phyloP scores from a whole-genome alignment of 73 alveolate genomes.

The Paramecium primaurelia region DNA sequence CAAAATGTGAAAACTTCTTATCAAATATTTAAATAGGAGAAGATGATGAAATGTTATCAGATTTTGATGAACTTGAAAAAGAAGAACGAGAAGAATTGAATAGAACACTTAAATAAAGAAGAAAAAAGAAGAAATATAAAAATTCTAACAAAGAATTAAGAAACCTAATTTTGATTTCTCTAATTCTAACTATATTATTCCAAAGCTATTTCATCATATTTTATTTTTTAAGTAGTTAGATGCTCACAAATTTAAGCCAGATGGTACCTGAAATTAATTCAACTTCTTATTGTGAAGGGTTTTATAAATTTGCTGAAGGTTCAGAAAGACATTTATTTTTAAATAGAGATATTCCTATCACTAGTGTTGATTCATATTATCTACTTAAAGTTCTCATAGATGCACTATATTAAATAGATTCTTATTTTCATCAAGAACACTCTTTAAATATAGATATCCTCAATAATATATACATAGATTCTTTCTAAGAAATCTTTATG shows the following conservation, averaged over 20 bases:
- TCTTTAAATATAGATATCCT: not conserved
- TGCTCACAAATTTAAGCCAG: not conserved
- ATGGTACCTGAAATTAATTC: slow-evolving; percentile 49
- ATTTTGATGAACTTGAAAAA: slow-evolving; percentile 49
- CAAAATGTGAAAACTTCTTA: slow-evolving; percentile 51
- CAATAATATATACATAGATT: not conserved
- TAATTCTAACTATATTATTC: not conserved
- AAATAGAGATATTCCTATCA: not conserved
- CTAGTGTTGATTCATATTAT: not conserved
- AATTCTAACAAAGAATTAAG: not conserved
- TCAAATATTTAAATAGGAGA: slow-evolving; percentile 53
- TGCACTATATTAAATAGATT: slow-evolving; percentile 15
- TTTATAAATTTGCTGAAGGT: not conserved
- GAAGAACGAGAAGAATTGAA: slow-evolving; percentile 10
- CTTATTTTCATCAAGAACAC: slow-evolving; percentile 48
- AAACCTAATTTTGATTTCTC: not conserved
- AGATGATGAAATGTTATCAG: slow-evolving; percentile 51
- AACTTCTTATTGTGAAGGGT: slow-evolving; percentile 39
- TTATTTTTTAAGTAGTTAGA: slow-evolving; percentile 1
- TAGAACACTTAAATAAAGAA: slow-evolving; percentile 32
- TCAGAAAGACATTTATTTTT: slow-evolving; percentile 37
- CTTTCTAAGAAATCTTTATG: slow-evolving; percentile 41
- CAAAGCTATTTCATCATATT: slow-evolving; percentile 31
- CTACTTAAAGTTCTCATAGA: not conserved
- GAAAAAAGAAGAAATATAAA: slow-evolving; percentile 32